Evolutionary conservation across 192 early-diverging fungal species (phyloP).

Genomic region (Coemansia sp.): DNA sequence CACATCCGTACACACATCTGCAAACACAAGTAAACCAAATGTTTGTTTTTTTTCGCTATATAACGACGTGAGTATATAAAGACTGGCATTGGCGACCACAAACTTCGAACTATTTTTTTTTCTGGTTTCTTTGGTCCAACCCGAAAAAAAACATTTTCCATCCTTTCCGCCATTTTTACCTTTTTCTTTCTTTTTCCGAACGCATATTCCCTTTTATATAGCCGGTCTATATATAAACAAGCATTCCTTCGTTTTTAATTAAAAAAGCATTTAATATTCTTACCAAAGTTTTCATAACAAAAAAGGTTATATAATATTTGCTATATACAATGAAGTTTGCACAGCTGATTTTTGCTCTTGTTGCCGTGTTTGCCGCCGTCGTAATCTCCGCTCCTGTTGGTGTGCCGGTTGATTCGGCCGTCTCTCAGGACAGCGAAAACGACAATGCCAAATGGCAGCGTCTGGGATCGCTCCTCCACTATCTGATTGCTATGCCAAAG

Average conservation of each 20-base stretch:
- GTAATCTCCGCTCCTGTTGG: background rate
- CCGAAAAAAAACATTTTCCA: conserved; percentile 1
- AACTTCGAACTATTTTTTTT: background rate
- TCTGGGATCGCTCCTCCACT: conserved; percentile 5
- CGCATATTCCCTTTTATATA: conserved; percentile 5
- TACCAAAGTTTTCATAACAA: background rate
- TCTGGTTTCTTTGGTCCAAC: background rate
- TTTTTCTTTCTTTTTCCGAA: background rate
- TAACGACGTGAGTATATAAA: background rate
- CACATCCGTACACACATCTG: background rate
- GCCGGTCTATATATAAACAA: conserved; percentile 35
- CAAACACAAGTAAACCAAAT: too few species aligned
- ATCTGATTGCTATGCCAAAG: conserved; percentile 2
- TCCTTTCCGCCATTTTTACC: background rate
- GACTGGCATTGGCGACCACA: background rate
- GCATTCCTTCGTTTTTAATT: too few species aligned
- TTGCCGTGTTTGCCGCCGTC: background rate
- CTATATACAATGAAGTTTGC: background rate
- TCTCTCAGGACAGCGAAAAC: background rate
- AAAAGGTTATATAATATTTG: too few species aligned
- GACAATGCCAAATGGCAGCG: background rate
- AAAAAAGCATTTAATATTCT: background rate
- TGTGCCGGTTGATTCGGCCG: background rate
- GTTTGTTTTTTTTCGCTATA: too few species aligned
- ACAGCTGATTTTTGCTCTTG: background rate